These are phyloP conservation scores for Backusella westeae DNA, from an alignment of 192 early-diverging fungal genomes.

Conservation along the genomic window DNA sequence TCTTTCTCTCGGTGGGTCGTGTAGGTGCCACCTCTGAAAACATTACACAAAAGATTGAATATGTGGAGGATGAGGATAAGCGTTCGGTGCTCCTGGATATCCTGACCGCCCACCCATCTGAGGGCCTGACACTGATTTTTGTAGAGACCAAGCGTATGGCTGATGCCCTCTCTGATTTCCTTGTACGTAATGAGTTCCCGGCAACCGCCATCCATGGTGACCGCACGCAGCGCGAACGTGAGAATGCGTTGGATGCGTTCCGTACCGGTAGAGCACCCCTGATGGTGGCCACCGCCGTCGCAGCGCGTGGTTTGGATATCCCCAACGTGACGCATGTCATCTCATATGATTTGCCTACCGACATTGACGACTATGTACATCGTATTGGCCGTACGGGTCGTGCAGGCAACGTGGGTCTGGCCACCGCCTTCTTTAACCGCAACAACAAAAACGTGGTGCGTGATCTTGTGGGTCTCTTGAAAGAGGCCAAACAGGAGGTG, in stretches of 20 bases:
- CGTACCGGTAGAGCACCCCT: conserved; percentile 76
- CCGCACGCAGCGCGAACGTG: conserved; percentile 92
- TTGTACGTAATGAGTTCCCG: conserved; percentile 75
- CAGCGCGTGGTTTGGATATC: conserved; percentile 90
- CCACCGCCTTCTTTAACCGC: conserved; percentile 95
- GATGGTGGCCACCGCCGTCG: conserved; percentile 97
- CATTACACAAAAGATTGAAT: conserved; percentile 91
- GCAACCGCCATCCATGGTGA: conserved; percentile 98
- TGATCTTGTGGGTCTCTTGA: conserved; percentile 83
- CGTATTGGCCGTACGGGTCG: conserved; percentile 97
- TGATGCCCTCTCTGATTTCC: conserved; percentile 82
- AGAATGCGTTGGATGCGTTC: conserved; percentile 87
- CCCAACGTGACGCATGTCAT: conserved; percentile 85
- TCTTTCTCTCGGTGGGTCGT: conserved; percentile 89
- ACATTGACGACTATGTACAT: conserved; percentile 98
- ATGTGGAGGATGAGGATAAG: conserved; percentile 95
- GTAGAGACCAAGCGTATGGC: conserved; percentile 96
- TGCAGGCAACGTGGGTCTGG: conserved; percentile 90
- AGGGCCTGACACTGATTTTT: conserved; percentile 87
- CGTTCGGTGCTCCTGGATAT: conserved; percentile 86
- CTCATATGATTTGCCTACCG: conserved; percentile 94
- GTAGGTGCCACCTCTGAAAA: conserved; percentile 95
- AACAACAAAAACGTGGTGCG: conserved; percentile 79
- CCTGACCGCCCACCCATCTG: conserved; percentile 50
- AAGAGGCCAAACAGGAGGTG: conserved; percentile 93